Conservation (phyloP, 208 protist species). For the Blechomonas ayalai region DNA sequence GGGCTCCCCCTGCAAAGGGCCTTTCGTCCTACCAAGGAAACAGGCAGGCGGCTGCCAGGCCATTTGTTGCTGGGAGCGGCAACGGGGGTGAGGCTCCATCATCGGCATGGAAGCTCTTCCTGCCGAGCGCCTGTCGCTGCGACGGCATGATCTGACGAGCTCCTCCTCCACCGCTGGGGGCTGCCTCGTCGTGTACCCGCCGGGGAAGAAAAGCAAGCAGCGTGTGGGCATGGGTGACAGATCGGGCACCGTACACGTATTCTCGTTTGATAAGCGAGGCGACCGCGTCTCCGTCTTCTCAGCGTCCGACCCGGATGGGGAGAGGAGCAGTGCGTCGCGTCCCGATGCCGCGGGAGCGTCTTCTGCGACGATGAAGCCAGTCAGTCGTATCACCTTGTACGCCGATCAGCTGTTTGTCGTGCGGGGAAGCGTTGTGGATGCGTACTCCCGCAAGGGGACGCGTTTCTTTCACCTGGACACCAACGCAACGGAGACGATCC, state of each 20-base stretch:
- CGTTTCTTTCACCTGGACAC: constrained; percentile 83
- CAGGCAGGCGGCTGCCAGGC: too few relatives aligned
- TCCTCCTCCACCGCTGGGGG: constrained; percentile 24
- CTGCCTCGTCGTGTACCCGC: constrained; percentile 76
- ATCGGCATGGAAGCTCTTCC: too few relatives aligned
- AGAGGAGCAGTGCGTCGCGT: not conserved
- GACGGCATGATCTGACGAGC: constrained; percentile 24
- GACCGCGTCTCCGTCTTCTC: constrained; percentile 44
- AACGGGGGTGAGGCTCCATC: too few relatives aligned
- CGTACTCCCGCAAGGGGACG: constrained; percentile 80
- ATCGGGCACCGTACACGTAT: constrained; percentile 44
- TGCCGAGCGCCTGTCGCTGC: too few relatives aligned
- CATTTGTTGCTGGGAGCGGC: too few relatives aligned
- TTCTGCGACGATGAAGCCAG: constrained; percentile 11
- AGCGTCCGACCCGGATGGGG: constrained; percentile 12
- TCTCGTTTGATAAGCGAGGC: constrained; percentile 42
- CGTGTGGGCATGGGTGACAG: constrained; percentile 68
- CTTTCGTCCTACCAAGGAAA: too few relatives aligned
- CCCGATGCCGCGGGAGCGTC: constrained; percentile 1
- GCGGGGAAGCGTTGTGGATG: constrained; percentile 51
- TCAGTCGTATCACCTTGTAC: constrained; percentile 58
- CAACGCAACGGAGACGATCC: constrained; percentile 70
- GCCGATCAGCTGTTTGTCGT: constrained; percentile 80
- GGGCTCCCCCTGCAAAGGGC: too few relatives aligned
- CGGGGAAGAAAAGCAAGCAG: constrained; percentile 57